These are phyloP conservation scores for Apiospora aurea DNA, from an alignment of 2,329 filamentous ascomycete genomes.

Conservation along the genomic window DNA sequence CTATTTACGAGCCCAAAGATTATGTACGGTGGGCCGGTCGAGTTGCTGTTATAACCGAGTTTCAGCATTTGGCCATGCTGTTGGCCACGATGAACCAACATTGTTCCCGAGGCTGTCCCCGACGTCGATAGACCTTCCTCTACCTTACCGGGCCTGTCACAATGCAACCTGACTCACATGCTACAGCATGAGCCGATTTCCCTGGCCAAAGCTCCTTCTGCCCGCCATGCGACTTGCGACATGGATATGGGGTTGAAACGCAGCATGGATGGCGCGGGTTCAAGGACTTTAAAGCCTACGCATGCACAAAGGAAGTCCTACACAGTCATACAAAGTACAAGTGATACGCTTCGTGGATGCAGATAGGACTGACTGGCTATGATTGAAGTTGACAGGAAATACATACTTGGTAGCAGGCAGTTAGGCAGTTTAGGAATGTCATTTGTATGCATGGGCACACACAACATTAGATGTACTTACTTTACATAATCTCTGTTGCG, in stretches of 20 bases:
- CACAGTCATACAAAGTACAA: neutral
- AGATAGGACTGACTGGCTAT: neutral
- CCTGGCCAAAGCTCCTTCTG: conserved; percentile 12
- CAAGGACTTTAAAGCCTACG: conserved; percentile 18
- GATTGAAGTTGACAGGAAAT: neutral
- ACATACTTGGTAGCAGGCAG: neutral
- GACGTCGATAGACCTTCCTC: neutral
- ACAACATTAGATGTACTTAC: neutral
- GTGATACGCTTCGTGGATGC: neutral
- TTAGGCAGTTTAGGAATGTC: neutral
- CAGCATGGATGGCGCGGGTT: conserved; percentile 1
- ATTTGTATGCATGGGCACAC: neutral
- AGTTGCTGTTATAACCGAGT: neutral
- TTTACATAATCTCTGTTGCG: neutral
- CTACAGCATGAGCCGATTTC: neutral
- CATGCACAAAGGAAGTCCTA: conserved; percentile 14
- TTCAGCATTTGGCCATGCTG: neutral
- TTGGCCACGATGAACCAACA: neutral
- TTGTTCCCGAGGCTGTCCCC: neutral
- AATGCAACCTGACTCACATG: conserved; percentile 12
- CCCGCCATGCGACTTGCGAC: neutral
- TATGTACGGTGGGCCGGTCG: neutral
- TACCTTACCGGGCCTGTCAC: neutral
- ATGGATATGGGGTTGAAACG: conserved; percentile 21
- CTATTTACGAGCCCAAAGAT: neutral